Evolutionary conservation across 768 basidiomycete genomes (phyloP).

Genomic region (Tubosaeta sp.): DNA sequence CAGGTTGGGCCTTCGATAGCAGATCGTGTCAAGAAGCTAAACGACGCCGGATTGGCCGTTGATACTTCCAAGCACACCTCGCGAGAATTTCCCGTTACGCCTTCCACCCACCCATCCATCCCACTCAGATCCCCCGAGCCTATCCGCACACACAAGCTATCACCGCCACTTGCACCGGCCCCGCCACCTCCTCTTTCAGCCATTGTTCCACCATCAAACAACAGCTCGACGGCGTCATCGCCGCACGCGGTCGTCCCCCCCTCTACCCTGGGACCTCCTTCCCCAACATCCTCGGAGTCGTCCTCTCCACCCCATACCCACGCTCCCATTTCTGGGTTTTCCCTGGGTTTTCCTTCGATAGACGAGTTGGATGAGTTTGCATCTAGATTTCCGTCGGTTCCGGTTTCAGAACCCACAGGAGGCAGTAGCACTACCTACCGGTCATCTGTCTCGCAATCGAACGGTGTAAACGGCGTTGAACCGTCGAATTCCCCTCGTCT

Average conservation of each 20-base stretch:
- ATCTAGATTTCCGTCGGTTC: conserved; percentile 47
- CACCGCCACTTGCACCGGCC: conserved; percentile 32
- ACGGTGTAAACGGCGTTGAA: conserved; percentile 28
- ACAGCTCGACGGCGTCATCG: conserved; percentile 37
- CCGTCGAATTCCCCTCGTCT: conserved; percentile 29
- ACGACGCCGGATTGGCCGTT: conserved; percentile 65
- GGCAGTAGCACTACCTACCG: conserved; percentile 15
- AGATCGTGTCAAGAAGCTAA: conserved; percentile 73
- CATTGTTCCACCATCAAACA: conserved; percentile 20
- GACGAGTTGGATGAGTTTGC: conserved; percentile 64
- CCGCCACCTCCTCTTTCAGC: conserved; percentile 18
- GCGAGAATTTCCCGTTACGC: conserved; percentile 43
- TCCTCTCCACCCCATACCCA: conserved; percentile 50
- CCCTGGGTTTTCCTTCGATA: conserved; percentile 69
- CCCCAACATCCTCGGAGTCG: conserved; percentile 66
- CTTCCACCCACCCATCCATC: conserved; percentile 26
- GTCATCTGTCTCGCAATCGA: conserved; percentile 26
- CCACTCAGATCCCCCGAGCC: conserved; percentile 30
- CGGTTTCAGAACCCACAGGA: conserved; percentile 39
- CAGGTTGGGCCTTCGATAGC: conserved; percentile 68
- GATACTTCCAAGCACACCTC: conserved; percentile 55
- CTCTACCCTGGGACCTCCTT: conserved; percentile 71
- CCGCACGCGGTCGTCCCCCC: conserved; percentile 67
- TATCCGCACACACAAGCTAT: conserved; percentile 36
- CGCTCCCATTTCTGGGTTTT: conserved; percentile 51